Evolutionary conservation across 2,329 filamentous ascomycete species (phyloP).

Genomic region (Aspergillus sp.): DNA sequence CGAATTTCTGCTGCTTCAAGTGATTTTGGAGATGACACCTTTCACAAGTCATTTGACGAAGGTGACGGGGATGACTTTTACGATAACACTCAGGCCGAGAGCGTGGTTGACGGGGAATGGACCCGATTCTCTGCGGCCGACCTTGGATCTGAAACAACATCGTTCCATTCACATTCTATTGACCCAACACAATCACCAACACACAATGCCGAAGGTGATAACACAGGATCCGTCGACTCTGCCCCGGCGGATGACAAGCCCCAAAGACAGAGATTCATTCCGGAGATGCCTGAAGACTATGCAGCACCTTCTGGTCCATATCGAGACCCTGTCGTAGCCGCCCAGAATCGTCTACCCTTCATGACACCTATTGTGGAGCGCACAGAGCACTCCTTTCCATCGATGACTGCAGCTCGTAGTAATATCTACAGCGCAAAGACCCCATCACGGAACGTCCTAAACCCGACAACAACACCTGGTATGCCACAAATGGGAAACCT

Average conservation of each 20-base stretch:
- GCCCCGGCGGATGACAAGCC: slow-evolving; percentile 38
- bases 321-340: slow-evolving; percentile 74
- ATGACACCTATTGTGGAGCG: slow-evolving; percentile 98
- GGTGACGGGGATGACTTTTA: slow-evolving; percentile 45
- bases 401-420: slow-evolving; percentile 57
- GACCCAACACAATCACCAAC: slow-evolving; percentile 19
- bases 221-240: slow-evolving; percentile 25
- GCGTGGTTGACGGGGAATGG: slow-evolving; percentile 70
- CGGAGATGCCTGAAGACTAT: slow-evolving; percentile 83
- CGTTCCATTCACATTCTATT: slow-evolving; percentile 22
- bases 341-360: slow-evolving; percentile 90
- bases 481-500: slow-evolving; percentile 43
- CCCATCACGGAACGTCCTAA: slow-evolving; percentile 60
- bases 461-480: slow-evolving; percentile 25
- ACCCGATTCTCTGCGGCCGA: slow-evolving; percentile 79
- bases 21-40: slow-evolving; percentile 63
- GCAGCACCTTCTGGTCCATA: slow-evolving; percentile 76
- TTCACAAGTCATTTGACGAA: slow-evolving; percentile 42
- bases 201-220: slow-evolving; percentile 18
- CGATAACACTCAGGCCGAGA: slow-evolving; percentile 51
- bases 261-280: slow-evolving; percentile 45
- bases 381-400: slow-evolving; percentile 80
- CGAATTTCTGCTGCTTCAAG: slow-evolving; percentile 63
- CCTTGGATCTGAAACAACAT: slow-evolving; percentile 57
- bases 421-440: slow-evolving; percentile 69